Evolutionary conservation across 768 basidiomycete genomes (phyloP), one percentile per base, ranked within the genome.

Genomic region (Naganishia onofrii): DNA sequence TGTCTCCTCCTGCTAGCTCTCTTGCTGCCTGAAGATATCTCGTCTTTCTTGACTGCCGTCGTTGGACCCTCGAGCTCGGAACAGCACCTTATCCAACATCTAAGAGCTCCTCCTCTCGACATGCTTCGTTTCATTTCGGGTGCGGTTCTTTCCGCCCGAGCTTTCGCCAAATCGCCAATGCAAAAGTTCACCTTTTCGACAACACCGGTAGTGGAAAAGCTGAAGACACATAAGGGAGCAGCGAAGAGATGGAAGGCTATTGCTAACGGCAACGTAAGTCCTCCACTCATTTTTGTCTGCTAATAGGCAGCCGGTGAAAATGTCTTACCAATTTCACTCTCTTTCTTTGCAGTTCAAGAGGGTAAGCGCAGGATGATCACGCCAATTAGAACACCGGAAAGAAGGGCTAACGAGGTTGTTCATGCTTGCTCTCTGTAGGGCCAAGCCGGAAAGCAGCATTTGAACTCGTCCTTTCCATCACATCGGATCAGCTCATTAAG

Each of bases 181-280:
- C 60, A 63, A 29, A 63, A 17, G 23, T 63, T 63, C 23, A 44
- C 60, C 19, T 63, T 63, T 42, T 63, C 60, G 42, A 63, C 38
- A 2, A 36, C 69, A 2, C 67, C 74, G 9, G 67, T 73, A 13
- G 70, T 71, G 28, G 70, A 74, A 52, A 82, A 82, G 73, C 70
- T 82, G 34, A 82, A 81, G 71, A 80, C 80, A 3, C 81, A 82
- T 70, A 74, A 78, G 44, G 82, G 82, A 5, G 75, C 81, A 5
- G 80, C 81, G 29, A 82, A 82, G 76, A 54, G 82, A 55, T 82
- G 79, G 73, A 78, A 74, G 54, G 71, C 74, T 3, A 76, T 76
- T 55, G 75, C 78, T 10, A 76, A 76, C 44, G 78, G 79, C 19
- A 57, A 72, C 42, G 75, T 74, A 65, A 72, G 73, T 66, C 5